Percentiles rank a stretch among this genome's conserved stretches.
phyloP scores from a whole-genome alignment of 1,284 basidiomycete genomes.

The Moesziomyces antarcticus region DNA sequence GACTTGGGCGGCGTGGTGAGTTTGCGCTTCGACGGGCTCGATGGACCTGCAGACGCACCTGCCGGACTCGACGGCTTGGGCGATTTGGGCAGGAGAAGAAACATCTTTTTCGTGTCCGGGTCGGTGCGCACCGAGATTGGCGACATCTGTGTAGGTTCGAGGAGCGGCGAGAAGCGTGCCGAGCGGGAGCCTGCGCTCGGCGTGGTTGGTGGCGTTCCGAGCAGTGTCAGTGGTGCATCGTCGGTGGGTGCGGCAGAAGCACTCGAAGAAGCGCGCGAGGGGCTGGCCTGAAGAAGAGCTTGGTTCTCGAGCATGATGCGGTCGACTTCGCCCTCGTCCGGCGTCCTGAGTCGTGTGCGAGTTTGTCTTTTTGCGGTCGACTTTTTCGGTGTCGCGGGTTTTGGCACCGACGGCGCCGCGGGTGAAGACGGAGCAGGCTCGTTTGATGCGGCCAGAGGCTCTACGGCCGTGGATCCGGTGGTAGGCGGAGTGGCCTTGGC shows the following conservation, averaged over 20 bases:
- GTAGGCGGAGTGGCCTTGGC: not conserved
- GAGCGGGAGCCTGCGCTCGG: constrained; percentile 8
- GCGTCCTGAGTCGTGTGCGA: constrained; percentile 24
- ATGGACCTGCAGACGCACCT: constrained; percentile 1
- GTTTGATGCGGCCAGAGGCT: not conserved
- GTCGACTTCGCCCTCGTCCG: constrained; percentile 43
- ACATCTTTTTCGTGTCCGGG: constrained; percentile 54
- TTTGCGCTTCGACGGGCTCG: constrained; percentile 38
- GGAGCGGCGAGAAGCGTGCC: constrained; percentile 17
- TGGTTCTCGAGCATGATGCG: constrained; percentile 35
- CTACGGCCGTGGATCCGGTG: not conserved
- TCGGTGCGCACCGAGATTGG: constrained; percentile 52
- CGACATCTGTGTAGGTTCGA: constrained; percentile 44
- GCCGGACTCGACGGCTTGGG: constrained; percentile 3
- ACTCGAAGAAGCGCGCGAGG: constrained; percentile 10
- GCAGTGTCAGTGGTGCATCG: constrained; percentile 3
- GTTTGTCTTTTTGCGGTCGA: constrained; percentile 16
- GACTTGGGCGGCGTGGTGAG: constrained; percentile 20
- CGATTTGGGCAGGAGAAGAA: constrained; percentile 25
- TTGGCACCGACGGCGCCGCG: constrained; percentile 1
- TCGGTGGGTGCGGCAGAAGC: not conserved
- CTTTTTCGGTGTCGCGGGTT: constrained; percentile 17
- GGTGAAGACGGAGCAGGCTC: not conserved
- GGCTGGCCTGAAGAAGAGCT: constrained; percentile 6
- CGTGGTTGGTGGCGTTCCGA: constrained; percentile 40